Evolutionary conservation across 2,329 filamentous ascomycete genomes (phyloP).

Genomic region (Tricladium varicosporioides): DNA sequence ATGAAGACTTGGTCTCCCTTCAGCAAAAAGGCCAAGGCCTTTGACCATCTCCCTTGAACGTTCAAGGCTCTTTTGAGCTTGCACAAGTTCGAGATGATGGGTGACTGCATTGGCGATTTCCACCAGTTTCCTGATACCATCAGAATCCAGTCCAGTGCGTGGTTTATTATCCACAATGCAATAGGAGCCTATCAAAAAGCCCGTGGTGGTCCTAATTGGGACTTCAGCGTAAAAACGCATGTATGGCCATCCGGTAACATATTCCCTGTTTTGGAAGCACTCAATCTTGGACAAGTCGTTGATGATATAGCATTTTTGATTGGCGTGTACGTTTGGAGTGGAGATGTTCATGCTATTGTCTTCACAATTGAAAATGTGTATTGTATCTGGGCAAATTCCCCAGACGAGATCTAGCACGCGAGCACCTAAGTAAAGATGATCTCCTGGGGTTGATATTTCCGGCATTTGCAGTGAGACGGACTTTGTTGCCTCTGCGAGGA

Average conservation of each 20-base stretch:
- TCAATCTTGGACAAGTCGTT: slow-evolving; percentile 22
- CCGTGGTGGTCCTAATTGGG: slow-evolving; percentile 23
- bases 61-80: slow-evolving; percentile 47
- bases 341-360: slow-evolving; percentile 13
- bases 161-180: slow-evolving; percentile 57
- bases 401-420: slow-evolving; percentile 15
- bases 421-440: slow-evolving; percentile 23
- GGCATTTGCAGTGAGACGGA: slow-evolving; percentile 20
- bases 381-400: slow-evolving; percentile 25
- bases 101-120: slow-evolving; percentile 55
- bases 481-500: slow-evolving; percentile 25
- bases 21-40: slow-evolving; percentile 51
- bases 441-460: slow-evolving; percentile 7
- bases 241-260: slow-evolving; percentile 21
- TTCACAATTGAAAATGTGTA: slow-evolving; percentile 21
- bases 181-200: slow-evolving; percentile 54
- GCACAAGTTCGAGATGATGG: slow-evolving; percentile 57
- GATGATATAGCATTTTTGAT: slow-evolving; percentile 19
- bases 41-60: slow-evolving; percentile 51
- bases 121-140: slow-evolving; percentile 51
- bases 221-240: slow-evolving; percentile 29
- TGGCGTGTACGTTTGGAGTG: slow-evolving; percentile 14
- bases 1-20: slow-evolving; percentile 39
- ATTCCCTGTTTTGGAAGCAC: slow-evolving; percentile 19
- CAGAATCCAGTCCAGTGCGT: slow-evolving; percentile 46